Evolutionary conservation across 192 early-diverging fungal genomes (phyloP), one percentile per base, ranked within the genome.

Genomic region (Phycomyces nitens): DNA sequence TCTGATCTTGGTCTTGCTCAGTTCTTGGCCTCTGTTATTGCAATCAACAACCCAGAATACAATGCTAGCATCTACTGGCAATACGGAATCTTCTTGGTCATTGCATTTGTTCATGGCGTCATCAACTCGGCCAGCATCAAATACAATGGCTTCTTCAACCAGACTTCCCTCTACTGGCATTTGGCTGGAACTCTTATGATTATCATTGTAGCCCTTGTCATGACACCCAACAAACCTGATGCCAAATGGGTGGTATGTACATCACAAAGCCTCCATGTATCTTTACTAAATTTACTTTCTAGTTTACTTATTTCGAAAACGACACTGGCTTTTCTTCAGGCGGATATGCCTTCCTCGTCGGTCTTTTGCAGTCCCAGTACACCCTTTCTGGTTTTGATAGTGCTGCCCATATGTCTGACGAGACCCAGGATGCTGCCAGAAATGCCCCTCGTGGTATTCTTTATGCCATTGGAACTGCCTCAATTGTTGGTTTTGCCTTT

Each of bases 301-400:
- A 47, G 58, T 82, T 84, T 59, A 75, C 77, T 0, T 62, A 63
- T 24, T 82, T 82, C 70, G 68, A 79, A 51, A 84, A 84, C 72
- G 68, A 79, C 56, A 82, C 82, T 5, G 82, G 82, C 7, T 84
- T 80, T 53, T 66, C 64, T 0, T 73, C 70, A 14, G 74, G 66
- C 58, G 72, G 72, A 11, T 84, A 84, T 56, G 78, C 74, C 42
- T 79, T 81, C 49, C 70, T 81, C 42, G 60, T 84, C 23, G 82
- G 80, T 21, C 62, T 84, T 14, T 61, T 84, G 3, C 77, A 78
- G 54, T 80, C 75, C 34, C 80, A 80, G 59, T 84, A 82, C 64
- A 84, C 82, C 4, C 71, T 84, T 22, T 84, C 82, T 8, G 82
- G 82, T 29, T 84, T 78, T 58, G 82, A 82, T 34, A 65, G 68